A percentile compares a stretch with the other conserved stretches of the same genome.
Evolutionary conservation across 169 alveolate species (phyloP).

Genomic region (Plasmodium coatneyi): DNA sequence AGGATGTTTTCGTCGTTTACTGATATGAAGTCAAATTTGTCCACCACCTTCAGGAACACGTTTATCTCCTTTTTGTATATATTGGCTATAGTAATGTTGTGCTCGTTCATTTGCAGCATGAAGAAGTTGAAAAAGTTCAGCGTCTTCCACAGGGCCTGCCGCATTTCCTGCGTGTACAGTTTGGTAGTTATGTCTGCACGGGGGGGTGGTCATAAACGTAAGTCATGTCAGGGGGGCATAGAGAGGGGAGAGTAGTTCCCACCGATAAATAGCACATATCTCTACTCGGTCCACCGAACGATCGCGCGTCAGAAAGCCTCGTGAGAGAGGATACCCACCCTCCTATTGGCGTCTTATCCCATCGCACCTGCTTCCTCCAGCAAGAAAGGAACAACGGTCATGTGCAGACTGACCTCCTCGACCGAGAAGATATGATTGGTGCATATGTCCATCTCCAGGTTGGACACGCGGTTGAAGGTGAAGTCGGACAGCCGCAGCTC

Average conservation of each 20-base stretch:
- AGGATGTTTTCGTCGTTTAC: constrained; percentile 28
- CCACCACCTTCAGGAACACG: constrained; percentile 45
- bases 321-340: not conserved
- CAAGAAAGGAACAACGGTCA: constrained; percentile 25
- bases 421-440: not conserved
- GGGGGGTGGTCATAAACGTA: not conserved
- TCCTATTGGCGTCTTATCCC: not conserved
- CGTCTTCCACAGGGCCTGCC: constrained; percentile 4
- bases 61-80: constrained; percentile 50
- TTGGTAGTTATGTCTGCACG: not conserved
- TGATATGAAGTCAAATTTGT: not conserved
- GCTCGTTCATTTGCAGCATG: constrained; percentile 21
- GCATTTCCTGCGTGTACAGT: not conserved
- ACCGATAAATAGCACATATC: not conserved
- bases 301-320: not conserved
- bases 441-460: constrained; percentile 18
- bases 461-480: constrained; percentile 1
- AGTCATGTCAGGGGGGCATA: not conserved
- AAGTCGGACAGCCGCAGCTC: constrained; percentile 9
- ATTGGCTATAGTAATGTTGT: not conserved
- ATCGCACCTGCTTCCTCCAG: constrained; percentile 30
- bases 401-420: constrained; percentile 11
- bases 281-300: not conserved
- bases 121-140: constrained; percentile 16
- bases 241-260: not conserved